Conservation (phyloP, 768 basidiomycete species). For the Daedalea quercina region DNA sequence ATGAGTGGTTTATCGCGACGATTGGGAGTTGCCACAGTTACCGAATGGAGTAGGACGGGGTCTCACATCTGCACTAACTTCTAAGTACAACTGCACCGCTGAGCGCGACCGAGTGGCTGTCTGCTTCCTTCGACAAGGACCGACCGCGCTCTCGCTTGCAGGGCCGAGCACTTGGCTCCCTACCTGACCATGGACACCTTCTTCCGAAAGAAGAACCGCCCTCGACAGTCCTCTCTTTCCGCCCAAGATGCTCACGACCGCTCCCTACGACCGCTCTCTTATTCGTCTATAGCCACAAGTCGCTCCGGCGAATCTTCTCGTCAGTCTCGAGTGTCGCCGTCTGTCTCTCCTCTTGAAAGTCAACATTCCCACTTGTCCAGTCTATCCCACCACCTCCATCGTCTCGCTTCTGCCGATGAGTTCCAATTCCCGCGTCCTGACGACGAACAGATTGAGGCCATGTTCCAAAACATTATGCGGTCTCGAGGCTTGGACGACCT, state of each 20-base stretch:
- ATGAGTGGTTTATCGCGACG: no score
- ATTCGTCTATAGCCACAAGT: slow-evolving; percentile 35
- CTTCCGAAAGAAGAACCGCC: slow-evolving; percentile 31
- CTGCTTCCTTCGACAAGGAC: not conserved
- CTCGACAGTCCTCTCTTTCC: slow-evolving; percentile 27
- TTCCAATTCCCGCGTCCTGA: slow-evolving; percentile 77
- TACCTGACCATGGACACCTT: slow-evolving; percentile 25
- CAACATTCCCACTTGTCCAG: slow-evolving; percentile 51
- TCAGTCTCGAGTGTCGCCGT: slow-evolving; percentile 56
- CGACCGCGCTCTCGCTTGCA: not conserved
- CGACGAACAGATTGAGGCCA: slow-evolving; percentile 69
- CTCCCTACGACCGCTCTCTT: slow-evolving; percentile 24
- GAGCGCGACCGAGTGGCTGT: not conserved
- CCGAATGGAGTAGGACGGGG: no score
- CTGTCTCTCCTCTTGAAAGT: slow-evolving; percentile 44
- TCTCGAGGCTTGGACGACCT: slow-evolving; percentile 61
- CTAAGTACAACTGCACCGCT: no score
- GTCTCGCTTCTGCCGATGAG: slow-evolving; percentile 39
- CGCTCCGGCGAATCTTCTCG: slow-evolving; percentile 49
- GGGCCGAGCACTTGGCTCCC: not conserved
- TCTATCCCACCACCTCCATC: slow-evolving; percentile 25
- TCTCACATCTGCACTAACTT: no score
- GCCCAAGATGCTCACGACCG: slow-evolving; percentile 23
- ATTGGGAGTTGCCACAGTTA: no score
- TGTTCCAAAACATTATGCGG: slow-evolving; percentile 74